Evolutionary conservation across 2,329 filamentous ascomycete genomes (phyloP), one percentile per base, ranked within the genome.

Genomic region (Talaromyces sp.): DNA sequence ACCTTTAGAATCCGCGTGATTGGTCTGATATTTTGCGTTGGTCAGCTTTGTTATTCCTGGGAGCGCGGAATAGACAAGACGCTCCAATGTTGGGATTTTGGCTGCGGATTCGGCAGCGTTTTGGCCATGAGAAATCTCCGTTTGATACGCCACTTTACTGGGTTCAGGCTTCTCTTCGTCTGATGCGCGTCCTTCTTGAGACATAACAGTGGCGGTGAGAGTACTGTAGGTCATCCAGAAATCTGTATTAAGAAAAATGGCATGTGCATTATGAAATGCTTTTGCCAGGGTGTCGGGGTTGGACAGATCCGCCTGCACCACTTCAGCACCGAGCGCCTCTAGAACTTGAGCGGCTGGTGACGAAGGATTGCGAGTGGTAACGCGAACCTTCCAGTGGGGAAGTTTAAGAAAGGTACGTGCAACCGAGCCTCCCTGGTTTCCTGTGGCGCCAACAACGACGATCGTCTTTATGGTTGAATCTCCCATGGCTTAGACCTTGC

Each of bases 41-140:
- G 43, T 47, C 43, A 47, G 43, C 19, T 19, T 13, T 7, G 71
- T 74, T 2, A 83, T 83, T 59, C 83, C 77, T 61, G 82, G 83
- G 62, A 86, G 70, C 0, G 82, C 83, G 5, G 83, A 86, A 9
- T 79, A 83, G 3, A 85, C 70, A 63, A 85, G 82, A 0, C 82
- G 71, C 35, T 82, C 81, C 1, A 86, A 76, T 0, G 76, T 76
- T 3, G 74, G 43, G 9, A 47, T 2, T 4, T 4, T 22, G 43
- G 43, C 43, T 47, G 43, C 43, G 9, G 19, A n/a, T 10, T 47
- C 43, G 43, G 10, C 43, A 47, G n/a, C 43, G 43, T 47, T 47
- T 22, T 47, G 22, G 19, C 43, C 43, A 10, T 43, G 41, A 9
- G n/a, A 47, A 47, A 47, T 19, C 5, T 47, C 43, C 43, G 10